A percentile compares a stretch with the other conserved stretches of the same genome.
phyloP scores from a whole-genome alignment of 345 rosid species.

The Eucalyptus lansdowneana region DNA sequence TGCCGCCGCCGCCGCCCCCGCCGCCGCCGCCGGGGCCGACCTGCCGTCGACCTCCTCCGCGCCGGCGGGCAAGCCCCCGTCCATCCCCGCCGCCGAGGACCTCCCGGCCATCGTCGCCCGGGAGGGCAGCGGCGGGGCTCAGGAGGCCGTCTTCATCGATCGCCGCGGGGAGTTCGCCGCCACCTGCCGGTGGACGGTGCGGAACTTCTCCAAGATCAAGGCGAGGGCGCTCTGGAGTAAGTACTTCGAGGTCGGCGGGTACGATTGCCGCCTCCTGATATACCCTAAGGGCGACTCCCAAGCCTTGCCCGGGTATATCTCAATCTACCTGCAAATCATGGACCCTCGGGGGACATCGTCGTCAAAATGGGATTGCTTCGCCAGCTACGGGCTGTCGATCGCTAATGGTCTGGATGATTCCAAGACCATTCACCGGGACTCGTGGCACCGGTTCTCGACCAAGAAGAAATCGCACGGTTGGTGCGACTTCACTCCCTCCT shows the following conservation, averaged over 20 bases:
- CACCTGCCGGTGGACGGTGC: conserved; percentile 87
- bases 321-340: conserved; percentile 92
- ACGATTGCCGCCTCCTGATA: conserved; percentile 85
- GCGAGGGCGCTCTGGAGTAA: conserved; percentile 92
- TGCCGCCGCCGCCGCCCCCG: not conserved
- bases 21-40: conserved; percentile 1
- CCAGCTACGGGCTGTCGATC: conserved; percentile 86
- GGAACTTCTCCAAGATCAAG: conserved; percentile 65
- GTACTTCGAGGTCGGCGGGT: conserved; percentile 98
- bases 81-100: conserved; percentile 32
- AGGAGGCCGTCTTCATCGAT: conserved; percentile 68
- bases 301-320: conserved; percentile 88
- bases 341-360: conserved; percentile 64
- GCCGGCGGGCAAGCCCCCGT: conserved; percentile 7
- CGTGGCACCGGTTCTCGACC: conserved; percentile 95
- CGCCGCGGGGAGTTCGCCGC: conserved; percentile 81
- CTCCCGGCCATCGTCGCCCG: conserved; percentile 41
- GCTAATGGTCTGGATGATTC: conserved; percentile 72
- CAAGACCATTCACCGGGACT: conserved; percentile 83
- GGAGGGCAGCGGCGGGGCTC: conserved; percentile 74
- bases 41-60: conserved; percentile 33
- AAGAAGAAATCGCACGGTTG: conserved; percentile 99
- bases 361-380: conserved; percentile 96
- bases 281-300: conserved; percentile 98
- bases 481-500: conserved; percentile 93